phyloP scores from a whole-genome alignment of 73 alveolate genomes.

The Uronychia binucleata region DNA sequence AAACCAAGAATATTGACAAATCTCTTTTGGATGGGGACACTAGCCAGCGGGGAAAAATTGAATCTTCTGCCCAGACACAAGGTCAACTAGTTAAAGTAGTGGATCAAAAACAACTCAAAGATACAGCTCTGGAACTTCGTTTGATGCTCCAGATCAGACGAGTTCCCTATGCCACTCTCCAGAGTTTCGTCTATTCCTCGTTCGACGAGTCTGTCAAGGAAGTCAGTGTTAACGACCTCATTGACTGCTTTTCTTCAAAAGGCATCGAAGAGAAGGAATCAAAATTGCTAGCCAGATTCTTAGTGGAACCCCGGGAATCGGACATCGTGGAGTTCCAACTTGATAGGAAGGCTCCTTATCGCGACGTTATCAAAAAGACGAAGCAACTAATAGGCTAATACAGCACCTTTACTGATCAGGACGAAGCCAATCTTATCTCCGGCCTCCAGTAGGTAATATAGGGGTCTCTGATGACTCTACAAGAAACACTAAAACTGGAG shows the following conservation, averaged over 20 bases:
- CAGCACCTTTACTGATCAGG: neutral
- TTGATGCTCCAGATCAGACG: constrained; percentile 24
- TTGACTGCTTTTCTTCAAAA: neutral
- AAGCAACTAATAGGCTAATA: neutral
- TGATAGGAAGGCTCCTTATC: neutral
- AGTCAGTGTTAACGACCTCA: neutral
- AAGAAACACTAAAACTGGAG: constrained; percentile 33
- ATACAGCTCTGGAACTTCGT: constrained; percentile 7
- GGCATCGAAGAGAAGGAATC: constrained; percentile 33
- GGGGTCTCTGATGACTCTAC: constrained; percentile 19
- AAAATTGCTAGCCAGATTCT: constrained; percentile 14
- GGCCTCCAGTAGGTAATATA: neutral
- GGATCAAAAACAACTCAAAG: constrained; percentile 9
- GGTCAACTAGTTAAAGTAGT: constrained; percentile 2
- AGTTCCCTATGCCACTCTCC: neutral
- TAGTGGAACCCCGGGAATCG: constrained; percentile 22
- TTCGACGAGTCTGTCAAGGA: neutral
- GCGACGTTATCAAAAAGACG: neutral
- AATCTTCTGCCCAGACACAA: neutral
- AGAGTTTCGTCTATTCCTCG: constrained; percentile 25
- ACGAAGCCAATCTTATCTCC: constrained; percentile 13
- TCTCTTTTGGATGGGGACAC: too few relatives aligned
- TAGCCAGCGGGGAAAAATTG: too few relatives aligned
- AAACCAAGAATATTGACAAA: neutral
- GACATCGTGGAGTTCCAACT: constrained; percentile 11